A percentile compares a stretch with the other conserved stretches of the same genome.
These are phyloP conservation scores for Fusarium hainanense DNA, from an alignment of 2,329 filamentous ascomycete genomes.

Conservation along the genomic window DNA sequence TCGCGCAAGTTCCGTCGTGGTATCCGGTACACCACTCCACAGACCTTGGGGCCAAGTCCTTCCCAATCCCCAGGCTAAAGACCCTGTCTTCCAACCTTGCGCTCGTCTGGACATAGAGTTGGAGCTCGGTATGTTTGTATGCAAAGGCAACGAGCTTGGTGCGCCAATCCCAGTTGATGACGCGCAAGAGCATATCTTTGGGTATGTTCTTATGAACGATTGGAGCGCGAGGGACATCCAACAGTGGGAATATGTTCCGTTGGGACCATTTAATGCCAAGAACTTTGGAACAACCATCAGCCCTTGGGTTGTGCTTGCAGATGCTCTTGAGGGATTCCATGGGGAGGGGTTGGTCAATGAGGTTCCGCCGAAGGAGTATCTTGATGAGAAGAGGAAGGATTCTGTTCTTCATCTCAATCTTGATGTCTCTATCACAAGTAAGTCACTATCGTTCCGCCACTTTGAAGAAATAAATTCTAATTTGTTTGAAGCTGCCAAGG, in stretches of 20 bases:
- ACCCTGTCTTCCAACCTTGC: slow-evolving; percentile 68
- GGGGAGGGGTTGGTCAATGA: slow-evolving; percentile 44
- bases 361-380: slow-evolving; percentile 52
- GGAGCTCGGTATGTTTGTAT: slow-evolving; percentile 80
- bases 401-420: slow-evolving; percentile 54
- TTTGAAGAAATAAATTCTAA: background rate
- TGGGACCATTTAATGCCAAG: slow-evolving; percentile 73
- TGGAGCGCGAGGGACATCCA: slow-evolving; percentile 74
- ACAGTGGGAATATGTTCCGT: slow-evolving; percentile 68
- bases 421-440: slow-evolving; percentile 55
- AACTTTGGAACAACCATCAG: slow-evolving; percentile 69
- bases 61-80: slow-evolving; percentile 54
- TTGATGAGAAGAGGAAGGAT: slow-evolving; percentile 65
- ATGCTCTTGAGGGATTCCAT: slow-evolving; percentile 59
- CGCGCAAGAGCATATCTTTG: slow-evolving; percentile 78
- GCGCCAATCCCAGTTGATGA: slow-evolving; percentile 70
- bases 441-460: background rate
- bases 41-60: slow-evolving; percentile 81
- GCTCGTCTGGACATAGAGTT: slow-evolving; percentile 78
- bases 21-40: slow-evolving; percentile 77
- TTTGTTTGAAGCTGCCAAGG: slow-evolving; percentile 43
- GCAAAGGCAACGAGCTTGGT: slow-evolving; percentile 73
- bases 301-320: slow-evolving; percentile 71
- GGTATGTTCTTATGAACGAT: slow-evolving; percentile 73
- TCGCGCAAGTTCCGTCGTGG: slow-evolving; percentile 78